Conservation (phyloP, 139 green algal species). For the Volvox reticuliferus region DNA sequence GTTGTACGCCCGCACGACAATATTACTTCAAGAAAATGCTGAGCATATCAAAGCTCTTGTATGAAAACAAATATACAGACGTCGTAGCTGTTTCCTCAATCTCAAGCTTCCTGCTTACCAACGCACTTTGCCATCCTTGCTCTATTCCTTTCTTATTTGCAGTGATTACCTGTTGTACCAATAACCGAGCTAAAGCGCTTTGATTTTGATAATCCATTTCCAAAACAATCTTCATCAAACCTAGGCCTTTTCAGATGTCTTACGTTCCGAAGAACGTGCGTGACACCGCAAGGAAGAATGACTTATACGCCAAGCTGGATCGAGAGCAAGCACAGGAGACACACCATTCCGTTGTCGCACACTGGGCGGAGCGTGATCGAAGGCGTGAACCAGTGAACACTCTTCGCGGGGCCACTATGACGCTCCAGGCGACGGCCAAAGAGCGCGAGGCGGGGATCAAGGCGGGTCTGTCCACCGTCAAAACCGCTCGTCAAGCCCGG, state of each 20-base stretch:
- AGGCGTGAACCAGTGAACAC: not conserved
- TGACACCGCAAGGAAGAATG: constrained; percentile 8
- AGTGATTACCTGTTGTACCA: too few relatives aligned
- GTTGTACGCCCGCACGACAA: too few relatives aligned
- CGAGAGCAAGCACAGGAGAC: not conserved
- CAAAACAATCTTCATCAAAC: too few relatives aligned
- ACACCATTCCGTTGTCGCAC: not conserved
- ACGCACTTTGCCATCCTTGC: too few relatives aligned
- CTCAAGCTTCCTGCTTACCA: too few relatives aligned
- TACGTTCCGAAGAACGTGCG: constrained; percentile 34
- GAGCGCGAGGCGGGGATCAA: constrained; percentile 22
- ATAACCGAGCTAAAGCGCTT: too few relatives aligned
- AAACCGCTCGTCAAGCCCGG: constrained; percentile 41
- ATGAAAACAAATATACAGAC: too few relatives aligned
- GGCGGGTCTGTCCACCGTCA: constrained; percentile 29
- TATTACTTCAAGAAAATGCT: too few relatives aligned
- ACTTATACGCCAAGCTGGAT: constrained; percentile 11
- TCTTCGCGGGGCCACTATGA: not conserved
- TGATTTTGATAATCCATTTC: too few relatives aligned
- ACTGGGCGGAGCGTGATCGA: constrained; percentile 38
- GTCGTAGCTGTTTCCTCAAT: too few relatives aligned
- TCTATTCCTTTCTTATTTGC: too few relatives aligned
- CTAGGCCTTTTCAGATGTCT: not conserved
- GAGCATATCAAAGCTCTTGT: too few relatives aligned
- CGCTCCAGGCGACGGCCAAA: not conserved